Percentiles rank a stretch among this genome's conserved stretches.
Evolutionary conservation across 2,329 filamentous ascomycete genomes (phyloP).

Genomic region (Gyromitra esculenta): DNA sequence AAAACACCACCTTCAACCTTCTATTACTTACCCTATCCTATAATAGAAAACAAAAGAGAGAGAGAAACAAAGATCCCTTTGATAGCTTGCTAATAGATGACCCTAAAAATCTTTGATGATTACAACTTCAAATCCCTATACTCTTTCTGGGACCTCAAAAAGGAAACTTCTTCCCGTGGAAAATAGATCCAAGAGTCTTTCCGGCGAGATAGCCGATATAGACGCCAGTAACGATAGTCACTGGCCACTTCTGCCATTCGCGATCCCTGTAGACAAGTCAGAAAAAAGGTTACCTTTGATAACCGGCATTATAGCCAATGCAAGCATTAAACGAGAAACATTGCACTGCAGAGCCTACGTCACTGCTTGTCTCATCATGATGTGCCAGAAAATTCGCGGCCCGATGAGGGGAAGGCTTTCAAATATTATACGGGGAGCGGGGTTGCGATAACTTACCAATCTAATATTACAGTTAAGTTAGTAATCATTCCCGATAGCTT

Average conservation of each 20-base stretch:
- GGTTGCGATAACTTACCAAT: slow-evolving; percentile 39
- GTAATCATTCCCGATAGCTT: neutral
- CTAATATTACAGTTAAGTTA: slow-evolving; percentile 33
- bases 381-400: neutral
- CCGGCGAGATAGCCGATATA: slow-evolving; percentile 82
- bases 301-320: neutral
- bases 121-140: neutral
- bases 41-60: neutral
- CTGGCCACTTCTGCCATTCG: slow-evolving; percentile 98
- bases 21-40: slow-evolving; percentile 9
- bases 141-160: slow-evolving; percentile 55
- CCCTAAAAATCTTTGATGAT: slow-evolving; percentile 1
- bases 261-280: slow-evolving; percentile 69
- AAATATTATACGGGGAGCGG: neutral
- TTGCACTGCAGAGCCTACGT: neutral
- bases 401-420: neutral
- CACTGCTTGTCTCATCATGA: neutral
- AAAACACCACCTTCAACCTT: slow-evolving; percentile 1
- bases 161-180: slow-evolving; percentile 63
- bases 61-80: neutral
- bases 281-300: slow-evolving; percentile 28
- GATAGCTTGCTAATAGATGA: neutral
- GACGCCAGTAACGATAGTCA: slow-evolving; percentile 85
- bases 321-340: neutral
- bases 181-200: slow-evolving; percentile 67